Base-by-base conservation (phyloP, 1,284 basidiomycete genomes). In the Malassezia equina region DNA sequence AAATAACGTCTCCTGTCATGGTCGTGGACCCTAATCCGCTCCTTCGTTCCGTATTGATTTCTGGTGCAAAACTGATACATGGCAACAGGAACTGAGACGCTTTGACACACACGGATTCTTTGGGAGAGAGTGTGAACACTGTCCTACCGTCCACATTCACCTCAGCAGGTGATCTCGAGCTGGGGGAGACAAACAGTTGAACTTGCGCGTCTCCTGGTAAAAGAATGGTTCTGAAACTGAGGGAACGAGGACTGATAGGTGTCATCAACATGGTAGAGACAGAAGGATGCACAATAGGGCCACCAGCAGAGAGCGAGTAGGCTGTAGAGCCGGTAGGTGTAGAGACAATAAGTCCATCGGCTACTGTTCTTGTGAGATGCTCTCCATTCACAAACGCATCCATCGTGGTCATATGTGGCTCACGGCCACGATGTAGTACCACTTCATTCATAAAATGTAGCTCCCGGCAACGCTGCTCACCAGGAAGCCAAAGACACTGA, bases 381-480 rank as follows among this genome's bases (percentile, higher is more conserved):
- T 93, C 88, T 0, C 86, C 89, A 67, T 96, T 88, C n/a, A 94
- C 90, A 74, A 82, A 94, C 8, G 90, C 86, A 70, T 96, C 90
- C 55, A 96, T 90, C 5, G 88, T 89, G 58, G 90, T 90, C 49
- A 96, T 80, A 68, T 95, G 91, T 1, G 90, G 87, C 63, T 86
- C 86, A 24, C 86, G 82, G 4, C 91, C 91, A 21, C 91, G 83
- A 75, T 96, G 93, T 21, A 96, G 78, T 9, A 89, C 84, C 51
- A 96, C 84, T 76, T 96, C 93, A 71, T 96, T 96, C 89, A 96
- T 93, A 31, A 94, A 89, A 76, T 95, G 90, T 83, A 88, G 88
- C 60, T 86, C 90, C 83, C 66, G 57, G 33, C 31, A 36, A 1
- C 62, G 55, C 24, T 41, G 32, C 23, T 48, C 46, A 15, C 43